Percentiles rank a stretch among this genome's conserved stretches.
Conservation (phyloP, 805 yeast genomes). For the Saturnispora bothae region DNA sequence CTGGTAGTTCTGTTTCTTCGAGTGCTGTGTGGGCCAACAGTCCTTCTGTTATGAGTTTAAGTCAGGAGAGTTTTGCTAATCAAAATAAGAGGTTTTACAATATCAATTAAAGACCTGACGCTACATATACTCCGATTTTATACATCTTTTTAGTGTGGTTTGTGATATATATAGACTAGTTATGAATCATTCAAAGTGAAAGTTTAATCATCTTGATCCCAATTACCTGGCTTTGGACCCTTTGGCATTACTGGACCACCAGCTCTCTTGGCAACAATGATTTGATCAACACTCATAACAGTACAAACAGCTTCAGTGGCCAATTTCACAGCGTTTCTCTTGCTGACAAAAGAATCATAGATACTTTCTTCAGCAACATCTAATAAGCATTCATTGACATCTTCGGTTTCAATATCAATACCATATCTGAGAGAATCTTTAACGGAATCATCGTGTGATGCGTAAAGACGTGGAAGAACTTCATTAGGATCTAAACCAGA, state of each 20-base stretch:
- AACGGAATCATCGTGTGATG: slow-evolving; percentile 61
- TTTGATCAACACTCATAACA: slow-evolving; percentile 86
- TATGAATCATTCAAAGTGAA: not conserved
- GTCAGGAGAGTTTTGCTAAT: slow-evolving; percentile 21
- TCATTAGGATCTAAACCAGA: slow-evolving; percentile 88
- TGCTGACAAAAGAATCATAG: slow-evolving; percentile 69
- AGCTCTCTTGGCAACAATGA: slow-evolving; percentile 97
- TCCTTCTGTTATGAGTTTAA: slow-evolving; percentile 21
- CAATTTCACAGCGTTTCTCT: slow-evolving; percentile 78
- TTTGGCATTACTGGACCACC: slow-evolving; percentile 93
- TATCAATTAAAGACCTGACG: slow-evolving; percentile 12
- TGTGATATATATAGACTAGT: not conserved
- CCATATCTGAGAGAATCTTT: slow-evolving; percentile 35
- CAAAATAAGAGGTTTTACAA: slow-evolving; percentile 22
- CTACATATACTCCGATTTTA: not conserved
- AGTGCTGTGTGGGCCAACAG: too few relatives aligned
- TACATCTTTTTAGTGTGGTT: not conserved
- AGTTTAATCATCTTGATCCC: slow-evolving; percentile 81
- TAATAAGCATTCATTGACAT: slow-evolving; percentile 47
- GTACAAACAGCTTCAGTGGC: slow-evolving; percentile 96
- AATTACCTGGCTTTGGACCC: slow-evolving; percentile 82
- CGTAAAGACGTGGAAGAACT: slow-evolving; percentile 78
- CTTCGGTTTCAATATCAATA: slow-evolving; percentile 72
- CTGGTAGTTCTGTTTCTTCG: too few relatives aligned
- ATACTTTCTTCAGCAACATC: slow-evolving; percentile 64